Conservation (phyloP, 139 green algal genomes). For the Eudorina sp. region DNA sequence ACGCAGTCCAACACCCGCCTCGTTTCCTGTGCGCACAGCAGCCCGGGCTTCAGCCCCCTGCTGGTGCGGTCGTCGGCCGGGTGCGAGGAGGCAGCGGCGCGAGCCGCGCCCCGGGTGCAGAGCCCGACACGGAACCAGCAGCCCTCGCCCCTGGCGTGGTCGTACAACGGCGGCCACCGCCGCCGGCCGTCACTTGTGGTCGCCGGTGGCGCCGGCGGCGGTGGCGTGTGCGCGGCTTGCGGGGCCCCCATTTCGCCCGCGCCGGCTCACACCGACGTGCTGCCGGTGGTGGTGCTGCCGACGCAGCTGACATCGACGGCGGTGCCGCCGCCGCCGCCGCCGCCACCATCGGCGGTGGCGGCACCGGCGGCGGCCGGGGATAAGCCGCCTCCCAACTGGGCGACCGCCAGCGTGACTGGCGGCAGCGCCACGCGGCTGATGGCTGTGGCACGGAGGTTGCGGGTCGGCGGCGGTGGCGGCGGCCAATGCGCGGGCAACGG, state of each 20-base stretch:
- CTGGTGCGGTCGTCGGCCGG: not conserved
- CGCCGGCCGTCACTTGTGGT: not conserved
- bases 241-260: no score
- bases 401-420: not conserved
- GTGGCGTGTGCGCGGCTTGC: not conserved
- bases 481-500: not conserved
- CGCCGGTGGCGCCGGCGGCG: not conserved
- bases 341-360: not conserved
- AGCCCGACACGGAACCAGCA: no score
- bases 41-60: not conserved
- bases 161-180: no score
- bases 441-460: not conserved
- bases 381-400: not conserved
- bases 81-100: not conserved
- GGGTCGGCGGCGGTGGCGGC: not conserved
- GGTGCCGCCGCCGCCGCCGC: not conserved
- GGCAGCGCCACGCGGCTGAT: not conserved
- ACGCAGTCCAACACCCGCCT: not conserved
- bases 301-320: no score
- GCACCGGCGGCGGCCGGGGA: not conserved
- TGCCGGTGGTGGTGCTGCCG: no score
- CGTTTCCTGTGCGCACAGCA: not conserved
- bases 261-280: no score
- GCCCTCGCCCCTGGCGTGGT: no score
- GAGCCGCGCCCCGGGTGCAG: no score